Evolutionary conservation across 257 asterid genomes (phyloP).

Genomic region (Solanum phureja): DNA sequence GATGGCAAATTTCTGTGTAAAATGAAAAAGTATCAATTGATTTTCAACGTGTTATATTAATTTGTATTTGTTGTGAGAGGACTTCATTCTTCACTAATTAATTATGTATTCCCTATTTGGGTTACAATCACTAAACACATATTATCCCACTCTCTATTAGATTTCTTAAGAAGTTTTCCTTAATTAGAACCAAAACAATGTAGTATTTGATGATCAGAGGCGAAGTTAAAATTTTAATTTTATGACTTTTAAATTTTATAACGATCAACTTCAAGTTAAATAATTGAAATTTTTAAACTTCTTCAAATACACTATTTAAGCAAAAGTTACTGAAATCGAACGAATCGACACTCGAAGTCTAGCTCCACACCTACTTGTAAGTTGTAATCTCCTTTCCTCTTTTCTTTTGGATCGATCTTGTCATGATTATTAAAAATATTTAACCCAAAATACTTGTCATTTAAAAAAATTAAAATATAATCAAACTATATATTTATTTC

Average conservation of each 20-base stretch:
- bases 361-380: background rate
- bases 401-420: background rate
- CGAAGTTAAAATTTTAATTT: too few species aligned
- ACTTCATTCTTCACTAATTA: background rate
- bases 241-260: too few species aligned
- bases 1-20: too few species aligned
- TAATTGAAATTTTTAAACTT: too few species aligned
- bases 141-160: background rate
- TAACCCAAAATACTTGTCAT: background rate
- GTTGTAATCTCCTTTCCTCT: background rate
- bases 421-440: background rate
- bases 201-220: background rate
- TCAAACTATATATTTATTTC: background rate
- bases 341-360: too few species aligned
- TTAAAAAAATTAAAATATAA: background rate
- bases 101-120: background rate
- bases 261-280: background rate
- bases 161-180: background rate
- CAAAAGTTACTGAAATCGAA: too few species aligned
- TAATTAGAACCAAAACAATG: background rate
- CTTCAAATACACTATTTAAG: too few species aligned
- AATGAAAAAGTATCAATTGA: background rate
- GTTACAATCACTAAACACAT: background rate
- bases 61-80: background rate
- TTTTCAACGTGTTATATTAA: too few species aligned